A percentile compares a stretch with the other conserved stretches of the same genome.
Evolutionary conservation across 1,284 basidiomycete genomes (phyloP).

Genomic region (Fistulinella cinereoalba): DNA sequence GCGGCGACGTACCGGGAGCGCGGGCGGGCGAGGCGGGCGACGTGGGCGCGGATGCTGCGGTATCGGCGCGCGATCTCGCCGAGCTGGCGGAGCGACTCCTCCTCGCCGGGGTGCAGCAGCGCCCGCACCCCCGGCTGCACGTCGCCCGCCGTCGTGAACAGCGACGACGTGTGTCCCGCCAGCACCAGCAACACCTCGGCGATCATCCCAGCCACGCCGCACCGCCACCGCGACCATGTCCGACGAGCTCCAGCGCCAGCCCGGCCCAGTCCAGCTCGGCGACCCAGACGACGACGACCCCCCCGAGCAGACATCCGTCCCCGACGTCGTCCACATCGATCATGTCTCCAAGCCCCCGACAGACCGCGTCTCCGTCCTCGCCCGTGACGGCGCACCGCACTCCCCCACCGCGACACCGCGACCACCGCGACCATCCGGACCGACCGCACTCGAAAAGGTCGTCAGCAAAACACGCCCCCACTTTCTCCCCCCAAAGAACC

Average conservation of each 20-base stretch:
- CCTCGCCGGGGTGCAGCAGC: constrained; percentile 83
- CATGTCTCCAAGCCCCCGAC: constrained; percentile 39
- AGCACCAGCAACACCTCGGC: constrained; percentile 82
- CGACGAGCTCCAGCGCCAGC: constrained; percentile 14
- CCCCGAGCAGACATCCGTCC: background rate
- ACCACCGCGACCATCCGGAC: constrained; percentile 58
- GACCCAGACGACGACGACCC: background rate
- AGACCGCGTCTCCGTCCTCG: constrained; percentile 22
- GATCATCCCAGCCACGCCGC: constrained; percentile 37
- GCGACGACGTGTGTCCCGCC: constrained; percentile 78
- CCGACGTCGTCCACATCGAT: constrained; percentile 47
- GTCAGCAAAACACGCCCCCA: constrained; percentile 76
- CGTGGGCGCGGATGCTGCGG: constrained; percentile 61
- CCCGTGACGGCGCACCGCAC: constrained; percentile 1
- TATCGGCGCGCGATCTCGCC: constrained; percentile 72
- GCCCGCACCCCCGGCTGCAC: constrained; percentile 65
- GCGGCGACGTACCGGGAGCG: constrained; percentile 75
- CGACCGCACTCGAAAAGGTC: constrained; percentile 70
- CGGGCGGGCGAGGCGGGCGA: constrained; percentile 50
- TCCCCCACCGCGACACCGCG: too few relatives aligned
- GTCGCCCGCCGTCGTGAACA: constrained; percentile 61
- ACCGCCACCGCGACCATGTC: constrained; percentile 15
- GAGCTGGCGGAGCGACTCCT: constrained; percentile 73
- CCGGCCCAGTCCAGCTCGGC: too few relatives aligned
- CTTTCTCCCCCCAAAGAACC: constrained; percentile 82